phyloP scores from a whole-genome alignment of 805 yeast species.

The Saccharomycopsis schoenii region DNA sequence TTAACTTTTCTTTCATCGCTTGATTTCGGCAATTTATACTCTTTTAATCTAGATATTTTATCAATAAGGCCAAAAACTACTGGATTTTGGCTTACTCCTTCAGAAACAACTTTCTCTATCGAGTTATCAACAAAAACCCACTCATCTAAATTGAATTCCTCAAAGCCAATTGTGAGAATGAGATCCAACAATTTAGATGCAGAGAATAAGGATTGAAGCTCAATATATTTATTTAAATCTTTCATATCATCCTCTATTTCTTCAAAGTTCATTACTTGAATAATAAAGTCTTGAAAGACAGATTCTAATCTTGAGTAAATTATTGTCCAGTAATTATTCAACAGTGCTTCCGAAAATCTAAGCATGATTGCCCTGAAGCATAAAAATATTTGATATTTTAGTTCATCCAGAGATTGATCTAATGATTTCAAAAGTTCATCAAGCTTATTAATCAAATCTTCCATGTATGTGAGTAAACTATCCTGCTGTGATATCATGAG shows the following conservation, averaged over 20 bases:
- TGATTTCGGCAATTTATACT: constrained; percentile 28
- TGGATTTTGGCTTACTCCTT: background rate
- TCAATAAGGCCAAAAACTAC: constrained; percentile 37
- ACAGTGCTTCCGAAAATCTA: constrained; percentile 51
- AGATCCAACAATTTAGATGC: constrained; percentile 76
- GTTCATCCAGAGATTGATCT: constrained; percentile 25
- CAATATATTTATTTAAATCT: constrained; percentile 24
- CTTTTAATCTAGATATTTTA: constrained; percentile 29
- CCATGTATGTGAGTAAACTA: constrained; percentile 37
- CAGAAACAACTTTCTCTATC: constrained; percentile 40
- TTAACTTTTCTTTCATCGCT: constrained; percentile 20
- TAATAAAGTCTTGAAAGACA: constrained; percentile 34
- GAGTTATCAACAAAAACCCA: constrained; percentile 81
- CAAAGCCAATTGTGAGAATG: constrained; percentile 54
- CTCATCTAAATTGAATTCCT: constrained; percentile 68
- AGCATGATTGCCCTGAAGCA: constrained; percentile 58
- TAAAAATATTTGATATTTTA: constrained; percentile 38
- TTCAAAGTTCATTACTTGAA: constrained; percentile 25
- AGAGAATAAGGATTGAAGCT: constrained; percentile 35
- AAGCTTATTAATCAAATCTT: constrained; percentile 36
- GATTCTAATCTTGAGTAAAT: constrained; percentile 52
- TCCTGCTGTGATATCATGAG: constrained; percentile 54
- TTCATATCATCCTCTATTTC: constrained; percentile 15
- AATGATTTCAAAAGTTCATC: constrained; percentile 28
- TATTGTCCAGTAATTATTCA: constrained; percentile 60